Evolutionary conservation across 768 basidiomycete genomes (phyloP).

Genomic region (Podaxis sp.): DNA sequence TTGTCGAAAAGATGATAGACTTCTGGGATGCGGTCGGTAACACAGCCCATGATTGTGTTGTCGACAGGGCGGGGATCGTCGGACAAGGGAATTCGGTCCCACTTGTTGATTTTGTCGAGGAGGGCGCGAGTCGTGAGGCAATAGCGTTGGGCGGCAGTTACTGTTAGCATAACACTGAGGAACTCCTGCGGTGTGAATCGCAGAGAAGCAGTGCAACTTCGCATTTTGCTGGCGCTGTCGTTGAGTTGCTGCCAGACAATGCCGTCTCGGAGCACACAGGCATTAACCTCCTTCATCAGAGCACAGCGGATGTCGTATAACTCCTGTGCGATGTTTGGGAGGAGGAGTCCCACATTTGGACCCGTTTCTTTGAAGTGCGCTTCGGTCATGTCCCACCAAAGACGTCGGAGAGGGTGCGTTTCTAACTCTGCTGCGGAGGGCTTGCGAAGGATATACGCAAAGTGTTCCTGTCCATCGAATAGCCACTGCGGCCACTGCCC

Average conservation of each 20-base stretch:
- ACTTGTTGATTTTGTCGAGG: constrained; percentile 4
- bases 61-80: neutral
- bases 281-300: neutral
- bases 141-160: neutral
- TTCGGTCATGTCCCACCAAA: constrained; percentile 7
- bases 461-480: constrained; percentile 3
- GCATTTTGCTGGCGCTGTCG: neutral
- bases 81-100: neutral
- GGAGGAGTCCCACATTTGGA: neutral
- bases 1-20: neutral
- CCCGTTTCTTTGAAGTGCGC: neutral
- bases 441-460: neutral
- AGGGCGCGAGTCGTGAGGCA: neutral
- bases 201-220: neutral
- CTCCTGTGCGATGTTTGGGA: neutral
- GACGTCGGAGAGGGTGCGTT: neutral
- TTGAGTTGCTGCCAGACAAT: neutral
- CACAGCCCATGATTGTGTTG: neutral
- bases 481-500: constrained; percentile 2
- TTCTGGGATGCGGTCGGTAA: neutral
- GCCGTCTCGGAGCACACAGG: neutral
- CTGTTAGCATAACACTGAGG: neutral
- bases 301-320: neutral
- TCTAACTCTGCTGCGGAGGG: neutral
- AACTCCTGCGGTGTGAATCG: neutral